These are phyloP conservation scores for Taiozyma onychis DNA, from an alignment of 1,139 yeast genomes.

Conservation along the genomic window DNA sequence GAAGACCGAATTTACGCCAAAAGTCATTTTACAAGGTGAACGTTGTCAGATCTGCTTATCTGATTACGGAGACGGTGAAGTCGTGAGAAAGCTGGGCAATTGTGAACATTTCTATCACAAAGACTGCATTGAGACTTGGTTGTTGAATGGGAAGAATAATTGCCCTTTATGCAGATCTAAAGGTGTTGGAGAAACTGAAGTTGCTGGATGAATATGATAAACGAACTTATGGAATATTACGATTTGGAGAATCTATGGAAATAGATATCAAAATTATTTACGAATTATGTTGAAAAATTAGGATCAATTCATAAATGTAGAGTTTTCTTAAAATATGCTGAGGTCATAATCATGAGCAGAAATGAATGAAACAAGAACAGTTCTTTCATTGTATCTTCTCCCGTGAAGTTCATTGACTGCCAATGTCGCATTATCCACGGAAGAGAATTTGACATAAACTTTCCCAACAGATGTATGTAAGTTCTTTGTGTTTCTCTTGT, in stretches of 20 bases:
- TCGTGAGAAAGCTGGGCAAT: conserved; percentile 35
- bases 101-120: conserved; percentile 48
- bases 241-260: not conserved
- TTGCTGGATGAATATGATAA: not conserved
- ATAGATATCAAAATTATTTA: not conserved
- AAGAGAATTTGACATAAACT: conserved; percentile 60
- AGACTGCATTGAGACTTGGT: conserved; percentile 53
- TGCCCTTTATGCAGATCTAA: conserved; percentile 52
- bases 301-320: not conserved
- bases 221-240: not conserved
- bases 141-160: conserved; percentile 45
- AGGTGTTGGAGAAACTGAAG: conserved; percentile 27
- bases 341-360: conserved; percentile 51
- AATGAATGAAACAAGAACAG: conserved; percentile 60
- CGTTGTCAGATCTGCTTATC: conserved; percentile 46
- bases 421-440: conserved; percentile 42
- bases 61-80: conserved; percentile 40
- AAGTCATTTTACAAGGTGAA: conserved; percentile 1
- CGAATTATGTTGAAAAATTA: not conserved
- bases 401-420: conserved; percentile 70
- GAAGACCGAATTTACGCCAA: not conserved
- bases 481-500: conserved; percentile 36
- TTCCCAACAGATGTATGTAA: conserved; percentile 57
- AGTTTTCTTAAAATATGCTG: conserved; percentile 22
- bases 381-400: conserved; percentile 59